Conservation (phyloP, 2,329 filamentous ascomycete genomes). For the Thielaviopsis punctulata region DNA sequence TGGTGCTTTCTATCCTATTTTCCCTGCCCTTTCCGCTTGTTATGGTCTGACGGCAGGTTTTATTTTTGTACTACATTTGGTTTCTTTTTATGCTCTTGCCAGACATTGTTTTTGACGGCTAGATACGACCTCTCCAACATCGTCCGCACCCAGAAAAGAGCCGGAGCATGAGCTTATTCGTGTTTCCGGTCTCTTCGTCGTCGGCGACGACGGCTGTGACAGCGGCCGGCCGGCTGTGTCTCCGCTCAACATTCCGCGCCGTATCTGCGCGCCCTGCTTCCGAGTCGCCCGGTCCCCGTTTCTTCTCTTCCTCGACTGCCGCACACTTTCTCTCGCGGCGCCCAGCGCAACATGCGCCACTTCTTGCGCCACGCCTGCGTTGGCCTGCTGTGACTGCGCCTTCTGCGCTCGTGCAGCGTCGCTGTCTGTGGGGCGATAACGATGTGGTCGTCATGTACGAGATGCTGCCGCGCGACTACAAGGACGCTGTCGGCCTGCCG, state of each 20-base stretch:
- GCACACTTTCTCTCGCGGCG: slow-evolving; percentile 5
- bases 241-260: slow-evolving; percentile 4
- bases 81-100: neutral
- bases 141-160: neutral
- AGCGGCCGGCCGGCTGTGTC: slow-evolving; percentile 6
- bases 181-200: slow-evolving; percentile 9
- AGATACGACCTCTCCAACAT: no score
- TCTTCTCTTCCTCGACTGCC: slow-evolving; percentile 9
- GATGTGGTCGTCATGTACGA: slow-evolving; percentile 34
- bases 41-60: neutral
- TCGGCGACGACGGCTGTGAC: neutral
- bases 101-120: neutral
- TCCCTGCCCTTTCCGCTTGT: no score
- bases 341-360: neutral
- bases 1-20: neutral
- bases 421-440: slow-evolving; percentile 13
- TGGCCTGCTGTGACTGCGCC: slow-evolving; percentile 7
- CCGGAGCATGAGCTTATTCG: slow-evolving; percentile 12
- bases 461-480: slow-evolving; percentile 39
- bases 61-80: neutral
- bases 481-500: slow-evolving; percentile 34
- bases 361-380: slow-evolving; percentile 3
- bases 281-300: slow-evolving; percentile 3
- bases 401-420: neutral
- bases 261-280: neutral